Evolutionary conservation across 192 early-diverging fungal species (phyloP), one percentile per base, ranked within the genome.

Genomic region (Backusella tuberculispora): DNA sequence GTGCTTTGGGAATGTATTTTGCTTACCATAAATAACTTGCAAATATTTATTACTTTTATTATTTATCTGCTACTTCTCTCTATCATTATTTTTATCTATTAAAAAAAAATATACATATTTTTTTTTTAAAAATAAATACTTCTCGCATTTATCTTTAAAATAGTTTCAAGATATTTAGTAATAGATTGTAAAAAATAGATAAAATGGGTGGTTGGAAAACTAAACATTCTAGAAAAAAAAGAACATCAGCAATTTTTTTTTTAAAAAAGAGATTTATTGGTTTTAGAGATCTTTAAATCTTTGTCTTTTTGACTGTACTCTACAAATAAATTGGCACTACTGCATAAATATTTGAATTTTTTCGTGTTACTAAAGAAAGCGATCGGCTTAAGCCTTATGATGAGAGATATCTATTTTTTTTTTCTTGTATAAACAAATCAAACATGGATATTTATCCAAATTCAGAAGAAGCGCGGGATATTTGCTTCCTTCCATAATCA

Each of bases 1-100:
- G 66, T 60, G 74, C 45, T 10, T n/a, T 67, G 3, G 56, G 63
- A 29, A 63, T 74, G 9, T 65, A 24, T 21, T 45, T 24, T 43
- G 12, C 7, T 19, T 34, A 29, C 14, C 21, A 45, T 8, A 24
- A 26, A 13, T 60, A 60, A 13, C 21, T 26, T 26, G 53, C 53
- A 60, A 60, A 60, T 26, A 60, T 60, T 60, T 60, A 56, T 24
- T 24, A 21, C 9, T 21, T 21, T 21, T 50, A 19, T 50, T 24
- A 13, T 56, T 56, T 56, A 56, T 56, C 24, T 56, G 50, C 50
- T 56, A 24, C 9, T 56, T 53, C 8, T 53, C 21, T 2, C 50
- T 21, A 21, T 53, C 21, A 53, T 6, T 53, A 53, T 50, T 50
- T 50, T 50, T 7, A 56, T 56, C 50, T 56, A 56, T 56, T 21